Evolutionary conservation across 805 yeast genomes (phyloP).

Genomic region (Metschnikowia chrysomelidarum): DNA sequence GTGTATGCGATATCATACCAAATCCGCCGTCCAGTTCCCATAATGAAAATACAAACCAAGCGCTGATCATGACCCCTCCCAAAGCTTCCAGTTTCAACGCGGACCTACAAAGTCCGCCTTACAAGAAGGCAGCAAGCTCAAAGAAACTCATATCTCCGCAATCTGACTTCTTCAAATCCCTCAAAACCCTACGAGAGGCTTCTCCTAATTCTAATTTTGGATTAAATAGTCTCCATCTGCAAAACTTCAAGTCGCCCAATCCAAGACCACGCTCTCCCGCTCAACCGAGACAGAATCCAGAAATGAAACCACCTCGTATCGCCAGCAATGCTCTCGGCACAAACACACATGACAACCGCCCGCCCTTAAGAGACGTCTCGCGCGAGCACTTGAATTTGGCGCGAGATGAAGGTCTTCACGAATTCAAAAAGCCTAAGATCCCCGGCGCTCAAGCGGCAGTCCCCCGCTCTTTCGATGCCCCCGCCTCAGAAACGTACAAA

Average conservation of each 20-base stretch:
- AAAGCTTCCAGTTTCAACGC: too few species aligned
- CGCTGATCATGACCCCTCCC: too few species aligned
- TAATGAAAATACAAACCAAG: too few species aligned
- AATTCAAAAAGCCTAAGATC: conserved; percentile 35
- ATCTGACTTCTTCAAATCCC: conserved; percentile 19
- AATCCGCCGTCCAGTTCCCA: too few species aligned
- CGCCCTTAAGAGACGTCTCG: conserved; percentile 13
- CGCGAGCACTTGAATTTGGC: conserved; percentile 13
- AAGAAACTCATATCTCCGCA: conserved; percentile 8
- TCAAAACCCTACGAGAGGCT: conserved; percentile 16
- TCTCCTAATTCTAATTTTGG: too few species aligned
- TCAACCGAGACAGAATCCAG: neutral
- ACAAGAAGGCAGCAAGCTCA: too few species aligned
- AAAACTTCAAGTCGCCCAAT: neutral
- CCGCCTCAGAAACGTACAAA: too few species aligned
- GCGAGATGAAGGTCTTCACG: conserved; percentile 15
- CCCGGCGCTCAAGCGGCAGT: conserved; percentile 18
- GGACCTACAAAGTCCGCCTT: too few species aligned
- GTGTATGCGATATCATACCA: conserved; percentile 30
- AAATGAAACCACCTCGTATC: too few species aligned
- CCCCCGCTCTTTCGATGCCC: too few species aligned
- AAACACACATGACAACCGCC: conserved; percentile 5
- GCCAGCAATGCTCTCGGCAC: too few species aligned
- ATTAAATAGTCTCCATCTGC: too few species aligned
- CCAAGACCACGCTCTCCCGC: neutral